Evolutionary conservation across 2,329 filamentous ascomycete genomes (phyloP), one percentile per base, ranked within the genome.

Genomic region (Monosporascus sp.): DNA sequence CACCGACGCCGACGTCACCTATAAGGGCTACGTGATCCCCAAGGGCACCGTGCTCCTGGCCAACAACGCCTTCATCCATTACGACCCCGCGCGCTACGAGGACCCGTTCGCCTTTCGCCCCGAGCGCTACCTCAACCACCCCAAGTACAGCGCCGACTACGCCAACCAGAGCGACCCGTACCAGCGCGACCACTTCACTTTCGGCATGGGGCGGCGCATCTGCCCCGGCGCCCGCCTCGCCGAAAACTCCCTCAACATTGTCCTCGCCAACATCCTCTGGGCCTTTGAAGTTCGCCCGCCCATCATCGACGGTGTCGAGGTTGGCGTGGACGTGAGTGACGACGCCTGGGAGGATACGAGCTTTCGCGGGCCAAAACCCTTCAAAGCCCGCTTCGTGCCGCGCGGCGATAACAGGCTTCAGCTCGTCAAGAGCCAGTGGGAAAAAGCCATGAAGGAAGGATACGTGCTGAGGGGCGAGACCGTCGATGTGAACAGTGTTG

Each of bases 201-300:
- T 76, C 57, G 73, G 74, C 5, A 67, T 68, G 20, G 75, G 76
- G 2, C 65, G 76, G 5, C 68, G 76, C 7, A 71, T 76, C 22
- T 78, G 76, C 57, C 73, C 72, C 2, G 75, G 76, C 0, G 72
- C 74, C 5, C 73, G 77, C 49, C 68, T 80, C 1, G 74, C 75
- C 9, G 76, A 79, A 57, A 71, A 73, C 11, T 74, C 69, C n/a
- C 64, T 78, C 6, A 44, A 52, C 45, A 49, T 59, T 37, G 57
- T 52, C 3, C 46, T 59, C 3, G 57, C 58, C 3, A 67, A 68
- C 26, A 53, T 73, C 5, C 52, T 81, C 1, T 81, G 77, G 78
- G 75, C 70, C 0, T 77, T 77, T 52, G 61, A 69, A 24, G 58
- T 68, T 37, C 52, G 48, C 3, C 59, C 57, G 24, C 54, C 58